A percentile compares a stretch with the other conserved stretches of the same genome.
Conservation (phyloP, 164 flowering plant species). For the Chloranthus sessilifolius region DNA sequence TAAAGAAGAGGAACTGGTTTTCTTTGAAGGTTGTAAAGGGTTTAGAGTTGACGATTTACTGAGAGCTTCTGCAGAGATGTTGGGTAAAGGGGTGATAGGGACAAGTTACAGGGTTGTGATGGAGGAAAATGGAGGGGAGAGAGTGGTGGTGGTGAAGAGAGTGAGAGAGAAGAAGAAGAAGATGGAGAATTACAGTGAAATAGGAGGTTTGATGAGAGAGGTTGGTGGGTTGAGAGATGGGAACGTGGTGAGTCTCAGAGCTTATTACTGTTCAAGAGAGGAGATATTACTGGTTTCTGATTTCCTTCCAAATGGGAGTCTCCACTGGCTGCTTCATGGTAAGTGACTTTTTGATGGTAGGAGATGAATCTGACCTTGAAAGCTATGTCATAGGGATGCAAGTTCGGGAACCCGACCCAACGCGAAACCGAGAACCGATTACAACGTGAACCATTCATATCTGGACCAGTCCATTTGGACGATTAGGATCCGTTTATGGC, state of each 20-base stretch:
- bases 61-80: conserved; percentile 49
- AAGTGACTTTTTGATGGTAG: conserved; percentile 5
- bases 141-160: conserved; percentile 43
- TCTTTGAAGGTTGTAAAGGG: conserved; percentile 33
- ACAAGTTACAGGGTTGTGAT: conserved; percentile 43
- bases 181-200: conserved; percentile 23
- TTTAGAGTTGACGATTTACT: conserved; percentile 37
- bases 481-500: no score
- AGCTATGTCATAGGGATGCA: no score
- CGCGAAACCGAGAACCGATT: no score
- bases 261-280: conserved; percentile 37
- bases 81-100: conserved; percentile 56
- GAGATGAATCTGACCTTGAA: no score
- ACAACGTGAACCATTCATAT: no score
- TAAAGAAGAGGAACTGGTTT: conserved; percentile 22
- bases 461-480: no score
- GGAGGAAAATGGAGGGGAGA: conserved; percentile 30
- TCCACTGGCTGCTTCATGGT: conserved; percentile 53
- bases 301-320: conserved; percentile 43
- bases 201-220: conserved; percentile 29
- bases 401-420: no score
- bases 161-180: conserved; percentile 34
- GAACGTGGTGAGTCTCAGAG: conserved; percentile 44
- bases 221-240: conserved; percentile 39
- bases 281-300: conserved; percentile 53